Evolutionary conservation across 2,329 filamentous ascomycete species (phyloP).

Genomic region (Neonectria neomacrospora): DNA sequence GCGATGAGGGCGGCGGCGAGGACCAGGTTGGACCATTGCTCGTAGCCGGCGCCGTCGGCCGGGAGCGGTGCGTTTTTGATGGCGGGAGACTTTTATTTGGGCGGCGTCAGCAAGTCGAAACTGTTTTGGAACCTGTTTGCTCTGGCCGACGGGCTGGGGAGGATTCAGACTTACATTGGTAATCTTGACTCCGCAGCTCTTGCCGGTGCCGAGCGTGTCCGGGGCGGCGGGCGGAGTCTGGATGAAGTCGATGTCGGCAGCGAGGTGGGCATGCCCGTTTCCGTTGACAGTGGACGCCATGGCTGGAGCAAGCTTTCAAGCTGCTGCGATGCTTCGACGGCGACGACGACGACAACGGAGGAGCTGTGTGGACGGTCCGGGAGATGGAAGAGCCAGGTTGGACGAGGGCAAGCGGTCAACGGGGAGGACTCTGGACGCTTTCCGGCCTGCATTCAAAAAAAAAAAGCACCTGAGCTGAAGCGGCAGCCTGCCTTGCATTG

Average conservation of each 20-base stretch:
- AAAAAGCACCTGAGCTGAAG: conserved; percentile 37
- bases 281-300: conserved; percentile 37
- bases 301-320: background rate
- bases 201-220: conserved; percentile 32
- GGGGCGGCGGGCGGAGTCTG: conserved; percentile 31
- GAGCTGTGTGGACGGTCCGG: background rate
- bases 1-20: conserved; percentile 74
- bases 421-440: background rate
- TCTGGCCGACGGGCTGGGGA: too few relatives aligned
- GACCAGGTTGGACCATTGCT: conserved; percentile 83
- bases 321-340: background rate
- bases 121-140: too few relatives aligned
- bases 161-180: conserved; percentile 28
- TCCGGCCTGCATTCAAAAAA: background rate
- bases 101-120: too few relatives aligned
- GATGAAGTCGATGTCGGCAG: conserved; percentile 39
- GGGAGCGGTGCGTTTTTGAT: conserved; percentile 94
- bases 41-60: conserved; percentile 82
- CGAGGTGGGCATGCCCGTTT: conserved; percentile 35
- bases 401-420: conserved; percentile 34
- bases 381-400: conserved; percentile 22
- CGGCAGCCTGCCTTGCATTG: background rate
- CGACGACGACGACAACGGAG: background rate
- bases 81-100: conserved; percentile 68
- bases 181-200: conserved; percentile 31